These are phyloP conservation scores for Fistulina hepatica DNA, from an alignment of 1,284 basidiomycete genomes.

Conservation along the genomic window DNA sequence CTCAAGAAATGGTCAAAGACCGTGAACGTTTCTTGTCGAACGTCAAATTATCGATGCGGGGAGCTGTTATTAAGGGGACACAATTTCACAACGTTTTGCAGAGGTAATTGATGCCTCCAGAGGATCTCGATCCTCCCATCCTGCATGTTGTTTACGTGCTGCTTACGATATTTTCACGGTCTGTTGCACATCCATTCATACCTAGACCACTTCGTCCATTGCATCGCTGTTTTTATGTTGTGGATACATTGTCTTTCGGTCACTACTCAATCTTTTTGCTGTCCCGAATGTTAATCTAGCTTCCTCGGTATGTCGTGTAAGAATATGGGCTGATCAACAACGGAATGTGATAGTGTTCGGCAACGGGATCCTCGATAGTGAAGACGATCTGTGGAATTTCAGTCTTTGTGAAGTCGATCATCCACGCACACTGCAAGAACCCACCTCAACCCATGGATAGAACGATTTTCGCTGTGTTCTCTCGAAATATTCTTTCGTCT, in stretches of 20 bases:
- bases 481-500: conserved; percentile 76
- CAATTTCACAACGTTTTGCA: conserved; percentile 73
- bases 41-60: conserved; percentile 78
- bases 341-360: conserved; percentile 82
- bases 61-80: conserved; percentile 63
- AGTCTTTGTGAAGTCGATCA: not conserved
- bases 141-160: no score
- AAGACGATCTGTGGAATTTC: conserved; percentile 65
- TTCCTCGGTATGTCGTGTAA: conserved; percentile 88
- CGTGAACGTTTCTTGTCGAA: conserved; percentile 73
- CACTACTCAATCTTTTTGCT: no score
- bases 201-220: no score
- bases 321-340: conserved; percentile 86
- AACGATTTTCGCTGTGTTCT: conserved; percentile 54
- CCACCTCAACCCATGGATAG: conserved; percentile 82
- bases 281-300: no score
- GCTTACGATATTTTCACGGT: no score
- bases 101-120: no score
- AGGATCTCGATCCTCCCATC: no score
- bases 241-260: no score
- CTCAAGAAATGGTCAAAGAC: conserved; percentile 81
- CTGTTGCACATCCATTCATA: no score
- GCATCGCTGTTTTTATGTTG: no score
- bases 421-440: not conserved
- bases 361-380: conserved; percentile 51